Evolutionary conservation across 306 rosid genomes (phyloP).

Genomic region (Hylodesmum podocarpum): DNA sequence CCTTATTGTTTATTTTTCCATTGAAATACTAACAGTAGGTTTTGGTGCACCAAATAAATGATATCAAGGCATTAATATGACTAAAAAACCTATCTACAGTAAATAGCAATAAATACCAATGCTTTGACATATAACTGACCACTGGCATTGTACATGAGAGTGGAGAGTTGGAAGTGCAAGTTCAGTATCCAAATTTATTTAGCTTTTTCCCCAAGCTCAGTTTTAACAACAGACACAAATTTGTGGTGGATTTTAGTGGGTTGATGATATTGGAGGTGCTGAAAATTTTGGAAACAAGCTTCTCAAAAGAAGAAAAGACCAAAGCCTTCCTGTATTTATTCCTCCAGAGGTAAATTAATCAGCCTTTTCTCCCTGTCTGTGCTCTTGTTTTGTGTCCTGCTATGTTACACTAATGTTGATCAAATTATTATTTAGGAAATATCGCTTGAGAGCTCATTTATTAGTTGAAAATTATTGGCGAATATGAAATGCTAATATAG

Average conservation of each 20-base stretch:
- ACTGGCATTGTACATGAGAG: constrained; percentile 12
- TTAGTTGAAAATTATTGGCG: background rate
- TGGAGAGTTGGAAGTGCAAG: background rate
- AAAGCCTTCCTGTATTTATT: constrained; percentile 72
- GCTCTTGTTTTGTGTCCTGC: constrained; percentile 1
- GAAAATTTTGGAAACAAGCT: constrained; percentile 70
- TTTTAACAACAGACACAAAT: constrained; percentile 15
- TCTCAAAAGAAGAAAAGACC: constrained; percentile 59
- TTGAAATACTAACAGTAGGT: constrained; percentile 6
- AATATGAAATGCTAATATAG: background rate
- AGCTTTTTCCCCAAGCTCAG: background rate
- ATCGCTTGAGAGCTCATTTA: constrained; percentile 7
- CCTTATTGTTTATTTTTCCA: constrained; percentile 10
- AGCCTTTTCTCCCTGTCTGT: constrained; percentile 1
- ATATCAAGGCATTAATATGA: background rate
- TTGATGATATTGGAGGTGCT: constrained; percentile 87
- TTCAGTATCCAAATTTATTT: background rate
- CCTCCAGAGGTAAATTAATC: constrained; percentile 74
- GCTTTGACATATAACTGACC: background rate
- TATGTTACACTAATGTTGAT: constrained; percentile 23
- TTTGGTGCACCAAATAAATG: constrained; percentile 1
- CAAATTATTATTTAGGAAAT: constrained; percentile 9
- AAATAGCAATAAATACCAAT: constrained; percentile 9
- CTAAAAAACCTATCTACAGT: background rate
- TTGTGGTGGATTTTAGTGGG: constrained; percentile 61